These are phyloP conservation scores for Ogataea trehaloabstinens DNA, from an alignment of 805 yeast genomes.

Conservation along the genomic window DNA sequence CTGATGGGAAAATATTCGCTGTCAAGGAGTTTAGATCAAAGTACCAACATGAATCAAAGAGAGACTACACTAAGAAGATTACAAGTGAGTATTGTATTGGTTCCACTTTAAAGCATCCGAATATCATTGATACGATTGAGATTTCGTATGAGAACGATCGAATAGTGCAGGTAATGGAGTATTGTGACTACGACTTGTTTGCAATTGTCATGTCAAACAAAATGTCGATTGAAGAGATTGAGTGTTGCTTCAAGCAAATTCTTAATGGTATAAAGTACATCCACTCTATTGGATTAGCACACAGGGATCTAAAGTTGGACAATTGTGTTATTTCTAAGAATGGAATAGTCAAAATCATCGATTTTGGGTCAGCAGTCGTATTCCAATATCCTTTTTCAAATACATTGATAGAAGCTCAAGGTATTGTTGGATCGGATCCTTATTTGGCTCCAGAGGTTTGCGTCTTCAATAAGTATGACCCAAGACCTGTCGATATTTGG, in stretches of 20 bases:
- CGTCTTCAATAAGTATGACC: conserved; percentile 79
- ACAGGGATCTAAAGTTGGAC: conserved; percentile 87
- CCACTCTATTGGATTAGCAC: conserved; percentile 84
- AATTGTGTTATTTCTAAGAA: conserved; percentile 82
- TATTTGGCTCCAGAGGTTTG: conserved; percentile 91
- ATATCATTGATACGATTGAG: conserved; percentile 87
- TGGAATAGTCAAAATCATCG: conserved; percentile 88
- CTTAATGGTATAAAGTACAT: conserved; percentile 77
- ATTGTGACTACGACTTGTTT: conserved; percentile 88
- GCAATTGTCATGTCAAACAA: conserved; percentile 93
- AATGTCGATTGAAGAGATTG: conserved; percentile 75
- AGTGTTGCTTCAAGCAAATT: conserved; percentile 88
- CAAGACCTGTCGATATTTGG: conserved; percentile 94
- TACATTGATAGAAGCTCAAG: conserved; percentile 70
- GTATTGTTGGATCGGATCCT: conserved; percentile 88
- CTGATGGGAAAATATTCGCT: conserved; percentile 76
- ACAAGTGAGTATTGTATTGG: conserved; percentile 96
- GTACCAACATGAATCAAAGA: conserved; percentile 66
- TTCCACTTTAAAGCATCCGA: conserved; percentile 82
- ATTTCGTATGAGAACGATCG: conserved; percentile 86
- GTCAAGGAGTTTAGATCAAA: conserved; percentile 88
- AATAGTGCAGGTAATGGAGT: conserved; percentile 90
- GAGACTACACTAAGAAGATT: conserved; percentile 89
- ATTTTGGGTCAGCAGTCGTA: conserved; percentile 91
- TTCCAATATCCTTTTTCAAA: conserved; percentile 83